Evolutionary conservation across 345 rosid species (phyloP), one percentile per base, ranked within the genome.

Genomic region (Citrus hindsii): DNA sequence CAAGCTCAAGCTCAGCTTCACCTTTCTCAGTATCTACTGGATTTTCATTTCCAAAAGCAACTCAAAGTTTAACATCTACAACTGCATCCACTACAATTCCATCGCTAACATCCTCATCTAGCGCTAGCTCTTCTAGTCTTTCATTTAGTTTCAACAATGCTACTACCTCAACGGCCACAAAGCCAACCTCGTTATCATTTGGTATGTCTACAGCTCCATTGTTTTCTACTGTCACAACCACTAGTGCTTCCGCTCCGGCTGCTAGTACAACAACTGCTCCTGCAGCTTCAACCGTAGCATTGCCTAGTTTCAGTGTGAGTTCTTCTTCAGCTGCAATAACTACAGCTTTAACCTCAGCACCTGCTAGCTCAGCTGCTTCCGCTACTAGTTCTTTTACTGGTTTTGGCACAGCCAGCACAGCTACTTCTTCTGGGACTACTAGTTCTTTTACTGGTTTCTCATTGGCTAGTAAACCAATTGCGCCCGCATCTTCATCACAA

Each of bases 381-480:
- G 9, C 68, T 46, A 25, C 78, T 32, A 75, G 87, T 64, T 87
- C 95, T 21, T 88, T 87, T 80, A 69, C 84, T 40, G 88, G 94
- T 68, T 87, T 91, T 83, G 87, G 89, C 19, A 84, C 76, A 76
- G 74, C 82, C 53, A 73, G 85, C 69, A 75, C 93, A 24, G 82
- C 95, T 33, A 66, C 89, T 69, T 76, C 90, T 22, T 80, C 87
- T 5, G 93, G 82, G 74, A 84, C 84, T 79, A 73, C 86, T 27
- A 79, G 89, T 79, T 84, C 97, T 32, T 84, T 88, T 68, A 87
- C 93, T n/a, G 89, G 93, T 48, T 92, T 94, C 87, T 81, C 95
- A 18, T 71, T 92, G 80, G 73, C 95, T 6, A 75, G 82, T 38
- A 88, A 78, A 64, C 58, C 89, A 77, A 75, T 92, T 19, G 56